phyloP scores from a whole-genome alignment of 2,329 filamentous ascomycete species.

The Cytospora paraplurivora region DNA sequence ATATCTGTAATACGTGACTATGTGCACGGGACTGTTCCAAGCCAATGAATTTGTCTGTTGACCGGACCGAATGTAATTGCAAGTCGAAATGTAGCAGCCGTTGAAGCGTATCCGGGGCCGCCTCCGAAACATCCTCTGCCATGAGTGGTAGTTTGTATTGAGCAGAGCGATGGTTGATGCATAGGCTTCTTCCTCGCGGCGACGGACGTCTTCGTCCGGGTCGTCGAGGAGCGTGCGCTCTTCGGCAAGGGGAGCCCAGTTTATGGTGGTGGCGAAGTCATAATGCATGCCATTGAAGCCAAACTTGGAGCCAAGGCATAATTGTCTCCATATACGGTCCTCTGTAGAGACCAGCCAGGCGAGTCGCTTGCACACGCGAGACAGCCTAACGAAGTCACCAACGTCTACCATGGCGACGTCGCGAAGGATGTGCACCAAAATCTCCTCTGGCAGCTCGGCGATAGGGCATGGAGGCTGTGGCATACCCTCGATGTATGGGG shows the following conservation, averaged over 20 bases:
- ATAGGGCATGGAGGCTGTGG: constrained; percentile 80
- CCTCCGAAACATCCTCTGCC: constrained; percentile 73
- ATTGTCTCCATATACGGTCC: constrained; percentile 80
- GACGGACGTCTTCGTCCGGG: constrained; percentile 41
- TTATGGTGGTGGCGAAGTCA: constrained; percentile 65
- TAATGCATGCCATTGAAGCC: constrained; percentile 87
- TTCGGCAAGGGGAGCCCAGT: constrained; percentile 53
- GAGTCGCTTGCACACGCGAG: constrained; percentile 82
- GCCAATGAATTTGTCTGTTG: constrained; percentile 70
- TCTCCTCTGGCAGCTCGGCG: constrained; percentile 75
- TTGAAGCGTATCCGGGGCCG: constrained; percentile 91
- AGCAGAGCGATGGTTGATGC: constrained; percentile 47
- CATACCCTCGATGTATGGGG: constrained; percentile 71
- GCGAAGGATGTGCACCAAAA: constrained; percentile 76
- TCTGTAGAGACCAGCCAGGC: constrained; percentile 85
- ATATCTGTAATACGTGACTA: constrained; percentile 98
- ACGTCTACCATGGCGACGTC: constrained; percentile 75
- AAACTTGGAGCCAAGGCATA: constrained; percentile 70
- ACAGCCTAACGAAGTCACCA: constrained; percentile 72
- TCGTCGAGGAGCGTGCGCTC: constrained; percentile 35
- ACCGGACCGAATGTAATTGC: constrained; percentile 89
- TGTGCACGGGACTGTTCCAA: constrained; percentile 84
- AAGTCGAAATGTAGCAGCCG: constrained; percentile 93
- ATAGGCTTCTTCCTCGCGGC: constrained; percentile 39
- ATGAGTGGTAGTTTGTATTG: constrained; percentile 50